Percentiles rank a stretch among this genome's conserved stretches.
These are phyloP conservation scores for Clonostachys chloroleuca DNA, from an alignment of 2,329 filamentous ascomycete species.

Conservation along the genomic window DNA sequence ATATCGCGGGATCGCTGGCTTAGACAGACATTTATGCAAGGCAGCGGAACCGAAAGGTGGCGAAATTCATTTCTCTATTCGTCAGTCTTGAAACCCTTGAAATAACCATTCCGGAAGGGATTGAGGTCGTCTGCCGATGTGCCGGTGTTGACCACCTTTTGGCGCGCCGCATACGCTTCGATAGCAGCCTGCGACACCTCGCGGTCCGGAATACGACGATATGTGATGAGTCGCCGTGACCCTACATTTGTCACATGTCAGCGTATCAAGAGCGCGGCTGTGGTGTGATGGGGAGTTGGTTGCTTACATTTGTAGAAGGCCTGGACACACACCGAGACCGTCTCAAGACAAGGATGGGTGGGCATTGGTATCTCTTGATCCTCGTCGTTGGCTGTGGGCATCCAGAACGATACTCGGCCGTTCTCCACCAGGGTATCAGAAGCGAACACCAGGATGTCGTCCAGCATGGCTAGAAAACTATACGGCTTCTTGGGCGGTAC, in stretches of 20 bases:
- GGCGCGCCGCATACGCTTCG: slow-evolving; percentile 20
- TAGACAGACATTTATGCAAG: too few species aligned
- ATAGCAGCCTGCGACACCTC: slow-evolving; percentile 43
- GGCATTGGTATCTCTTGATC: slow-evolving; percentile 74
- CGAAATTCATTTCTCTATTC: slow-evolving; percentile 12
- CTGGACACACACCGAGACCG: slow-evolving; percentile 77
- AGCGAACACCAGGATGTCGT: slow-evolving; percentile 84
- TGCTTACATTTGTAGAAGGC: slow-evolving; percentile 79
- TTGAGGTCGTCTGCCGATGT: slow-evolving; percentile 55
- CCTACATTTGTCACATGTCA: slow-evolving; percentile 40
- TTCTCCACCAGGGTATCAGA: slow-evolving; percentile 70
- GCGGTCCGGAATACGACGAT: slow-evolving; percentile 63
- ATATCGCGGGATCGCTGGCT: too few species aligned
- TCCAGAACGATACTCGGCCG: slow-evolving; percentile 90
- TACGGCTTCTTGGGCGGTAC: slow-evolving; percentile 89
- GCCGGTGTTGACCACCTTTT: slow-evolving; percentile 26
- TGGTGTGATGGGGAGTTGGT: not conserved
- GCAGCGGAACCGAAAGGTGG: not conserved
- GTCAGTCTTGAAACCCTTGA: slow-evolving; percentile 44
- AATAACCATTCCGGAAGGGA: slow-evolving; percentile 55
- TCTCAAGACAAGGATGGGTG: slow-evolving; percentile 67
- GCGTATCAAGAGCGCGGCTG: not conserved
- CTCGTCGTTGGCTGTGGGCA: slow-evolving; percentile 84
- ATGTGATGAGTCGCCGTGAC: slow-evolving; percentile 86
- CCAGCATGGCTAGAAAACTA: slow-evolving; percentile 83